Evolutionary conservation across 73 alveolate species (phyloP), one percentile per base, ranked within the genome.

Genomic region (Paramecium sonneborni): DNA sequence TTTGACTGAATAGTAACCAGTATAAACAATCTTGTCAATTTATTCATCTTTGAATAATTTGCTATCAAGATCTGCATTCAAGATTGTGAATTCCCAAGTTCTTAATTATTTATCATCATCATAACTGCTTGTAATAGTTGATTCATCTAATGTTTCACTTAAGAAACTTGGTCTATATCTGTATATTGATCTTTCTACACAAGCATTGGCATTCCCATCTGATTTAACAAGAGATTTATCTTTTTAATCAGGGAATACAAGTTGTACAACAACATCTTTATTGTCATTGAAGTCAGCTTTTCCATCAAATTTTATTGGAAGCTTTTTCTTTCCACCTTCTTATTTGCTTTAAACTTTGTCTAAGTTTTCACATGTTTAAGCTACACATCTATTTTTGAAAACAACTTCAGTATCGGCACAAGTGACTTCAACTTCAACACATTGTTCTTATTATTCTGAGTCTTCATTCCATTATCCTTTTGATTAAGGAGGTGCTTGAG

Each of bases 111-210:
- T 72, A 9, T 32, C 57, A 21, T 72, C 58, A 35, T 72, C 86
- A 72, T 34, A 72, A 28, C 57, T 34, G 35, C 58, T 21, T 28
- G 86, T 72, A 37, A 72, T 30, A 12, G 86, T 41, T 35, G 86
- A 72, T 18, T 35, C 57, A 41, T 38, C 86, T 72, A 23, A 20
- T 34, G 86, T 72, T 72, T 72, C 84, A 72, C 44, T 72, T 21
- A 38, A 35, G 86, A 72, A 72, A 34, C 86, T 37, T 72, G 55
- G 57, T 72, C 57, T 38, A 72, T 35, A 72, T 72, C 86, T 72
- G 34, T 72, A 72, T n/a, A 72, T 34, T 21, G 21, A 20, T 32
- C 55, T 38, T 1, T 72, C 86, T 12, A 72, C 20, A 10, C 86
- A 72, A 34, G 86, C 86, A 35, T 72, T 72, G 34, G 86, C 58